Percentiles rank a stretch among this genome's conserved stretches.
These are phyloP conservation scores for Hippophae rhamnoides DNA, from an alignment of 306 rosid genomes.

Conservation along the genomic window DNA sequence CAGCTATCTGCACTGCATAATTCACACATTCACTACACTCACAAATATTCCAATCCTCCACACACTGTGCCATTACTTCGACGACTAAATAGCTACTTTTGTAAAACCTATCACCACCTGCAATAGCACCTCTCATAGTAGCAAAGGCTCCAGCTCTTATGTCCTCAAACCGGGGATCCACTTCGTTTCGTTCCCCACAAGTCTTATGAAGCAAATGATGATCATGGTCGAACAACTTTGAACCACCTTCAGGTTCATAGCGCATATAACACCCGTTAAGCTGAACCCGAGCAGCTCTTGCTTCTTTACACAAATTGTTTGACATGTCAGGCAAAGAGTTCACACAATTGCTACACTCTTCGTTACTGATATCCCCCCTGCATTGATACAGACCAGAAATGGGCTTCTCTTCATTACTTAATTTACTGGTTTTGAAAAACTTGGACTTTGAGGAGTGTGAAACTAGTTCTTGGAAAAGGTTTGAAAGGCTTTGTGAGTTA, in stretches of 20 bases:
- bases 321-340: conserved; percentile 26
- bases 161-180: conserved; percentile 16
- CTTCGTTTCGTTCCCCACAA: conserved; percentile 26
- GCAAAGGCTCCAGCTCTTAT: conserved; percentile 39
- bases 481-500: too few relatives aligned
- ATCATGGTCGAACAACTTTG: neutral
- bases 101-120: conserved; percentile 29
- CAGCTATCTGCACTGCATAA: conserved; percentile 38
- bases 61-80: conserved; percentile 60
- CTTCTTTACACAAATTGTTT: conserved; percentile 30
- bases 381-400: conserved; percentile 63
- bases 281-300: conserved; percentile 49
- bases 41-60: conserved; percentile 35
- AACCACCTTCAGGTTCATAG: conserved; percentile 26
- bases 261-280: conserved; percentile 44
- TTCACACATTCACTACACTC: conserved; percentile 52
- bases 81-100: conserved; percentile 20
- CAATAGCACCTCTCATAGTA: conserved; percentile 28
- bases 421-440: conserved; percentile 17
- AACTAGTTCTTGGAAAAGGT: too few relatives aligned
- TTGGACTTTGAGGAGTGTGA: too few relatives aligned
- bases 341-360: conserved; percentile 44
- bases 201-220: conserved; percentile 26
- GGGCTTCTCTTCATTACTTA: conserved; percentile 1
- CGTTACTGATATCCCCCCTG: too few relatives aligned